Evolutionary conservation across 2,329 filamentous ascomycete species (phyloP), one percentile per base, ranked within the genome.

Genomic region (Alternaria brassicae): DNA sequence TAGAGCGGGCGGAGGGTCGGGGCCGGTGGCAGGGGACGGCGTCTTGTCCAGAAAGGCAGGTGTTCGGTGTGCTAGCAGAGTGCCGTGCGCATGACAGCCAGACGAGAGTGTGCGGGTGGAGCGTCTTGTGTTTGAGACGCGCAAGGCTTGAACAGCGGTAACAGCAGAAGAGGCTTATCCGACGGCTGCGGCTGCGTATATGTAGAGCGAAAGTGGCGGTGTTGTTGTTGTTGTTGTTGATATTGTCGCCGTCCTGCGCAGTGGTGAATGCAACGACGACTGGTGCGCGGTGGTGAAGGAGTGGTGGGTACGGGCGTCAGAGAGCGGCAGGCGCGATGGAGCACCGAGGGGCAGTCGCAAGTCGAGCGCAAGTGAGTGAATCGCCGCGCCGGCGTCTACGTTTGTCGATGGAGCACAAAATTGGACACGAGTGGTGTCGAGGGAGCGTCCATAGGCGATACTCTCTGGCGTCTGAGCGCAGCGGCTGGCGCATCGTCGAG

Each of bases 121-220:
- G 73, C 73, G 67, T 34, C 53, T 61, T 47, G 61, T 69, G 75
- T 77, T 58, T 71, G 74, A 73, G 66, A 65, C 53, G 63, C 64
- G 58, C 68, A 72, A 67, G 69, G 67, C 66, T 62, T 62, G 64
- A 39, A 65, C 63, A 67, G 65, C 67, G 61, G 66, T 58, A 63
- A 68, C 59, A 62, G 66, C 70, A 70, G 68, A 66, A 61, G 44
- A 40, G 39, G 37, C 50, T 55, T 39, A 53, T 34, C 64, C 68
- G 65, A 66, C 40, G 51, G 51, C 41, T 23, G 52, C 53, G 37
- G 57, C 51, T 53, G 50, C 36, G 53, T 66, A 72, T 72, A 67
- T 60, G 56, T 63, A 58, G 19, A 58, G 39, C 51, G 45, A 42
- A 47, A 59, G 59, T 27, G 47, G 53, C 28, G 28, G 41, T 19